Conservation (phyloP, 2,329 filamentous ascomycete genomes). For the Neopestalotiopsis sp. region DNA sequence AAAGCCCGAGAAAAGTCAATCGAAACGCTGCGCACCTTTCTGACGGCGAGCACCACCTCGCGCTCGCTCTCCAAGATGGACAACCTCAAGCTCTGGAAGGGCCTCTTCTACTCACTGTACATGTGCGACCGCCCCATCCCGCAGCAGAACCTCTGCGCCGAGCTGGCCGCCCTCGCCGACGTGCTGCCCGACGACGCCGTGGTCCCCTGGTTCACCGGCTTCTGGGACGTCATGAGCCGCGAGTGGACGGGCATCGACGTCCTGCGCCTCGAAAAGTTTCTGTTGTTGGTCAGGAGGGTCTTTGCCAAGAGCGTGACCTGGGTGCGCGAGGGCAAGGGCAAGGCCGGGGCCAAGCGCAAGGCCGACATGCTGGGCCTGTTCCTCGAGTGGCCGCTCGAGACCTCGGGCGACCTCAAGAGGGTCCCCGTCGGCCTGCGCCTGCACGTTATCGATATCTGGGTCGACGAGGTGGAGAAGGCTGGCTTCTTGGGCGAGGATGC, state of each 20-base stretch:
- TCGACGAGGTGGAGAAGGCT: slow-evolving; percentile 84
- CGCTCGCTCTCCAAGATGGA: slow-evolving; percentile 70
- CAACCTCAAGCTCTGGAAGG: slow-evolving; percentile 90
- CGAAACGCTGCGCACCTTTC: slow-evolving; percentile 77
- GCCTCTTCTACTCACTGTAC: slow-evolving; percentile 91
- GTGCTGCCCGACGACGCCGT: slow-evolving; percentile 56
- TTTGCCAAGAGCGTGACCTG: slow-evolving; percentile 72
- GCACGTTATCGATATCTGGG: slow-evolving; percentile 88
- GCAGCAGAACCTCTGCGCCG: slow-evolving; percentile 81
- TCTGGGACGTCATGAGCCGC: slow-evolving; percentile 73
- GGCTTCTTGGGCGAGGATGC: slow-evolving; percentile 52
- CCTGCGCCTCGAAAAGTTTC: slow-evolving; percentile 88
- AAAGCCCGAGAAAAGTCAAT: slow-evolving; percentile 80
- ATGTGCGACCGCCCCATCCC: slow-evolving; percentile 90
- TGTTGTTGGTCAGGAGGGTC: slow-evolving; percentile 82
- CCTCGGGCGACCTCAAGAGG: slow-evolving; percentile 49
- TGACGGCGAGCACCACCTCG: slow-evolving; percentile 61
- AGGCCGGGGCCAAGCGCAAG: slow-evolving; percentile 24
- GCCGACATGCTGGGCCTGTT: slow-evolving; percentile 50
- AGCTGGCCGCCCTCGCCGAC: slow-evolving; percentile 75
- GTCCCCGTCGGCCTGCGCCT: slow-evolving; percentile 85
- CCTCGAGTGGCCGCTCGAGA: slow-evolving; percentile 48
- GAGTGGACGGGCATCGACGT: slow-evolving; percentile 77
- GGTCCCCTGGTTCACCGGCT: slow-evolving; percentile 62
- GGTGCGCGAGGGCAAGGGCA: slow-evolving; percentile 37